Evolutionary conservation across 176 grass and related monocot genomes (phyloP), one percentile per base, ranked within the genome.

Genomic region (Oryza rufipogon): DNA sequence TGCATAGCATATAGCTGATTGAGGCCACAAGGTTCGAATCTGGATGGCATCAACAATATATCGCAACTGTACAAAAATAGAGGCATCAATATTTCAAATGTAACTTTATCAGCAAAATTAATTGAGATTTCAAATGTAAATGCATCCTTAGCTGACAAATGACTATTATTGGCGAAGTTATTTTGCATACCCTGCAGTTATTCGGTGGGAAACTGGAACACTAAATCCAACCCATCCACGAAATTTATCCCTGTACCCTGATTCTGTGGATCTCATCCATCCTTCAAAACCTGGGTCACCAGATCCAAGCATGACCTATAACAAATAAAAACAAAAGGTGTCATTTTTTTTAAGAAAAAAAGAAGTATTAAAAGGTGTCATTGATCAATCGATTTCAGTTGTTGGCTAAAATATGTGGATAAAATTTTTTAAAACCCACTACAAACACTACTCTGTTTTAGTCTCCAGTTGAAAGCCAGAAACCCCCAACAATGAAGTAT

Each of bases 211-310:
- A 87, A 98, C 86, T 66, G 91, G 89, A 76, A 98, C 87, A 60
- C 94, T 95, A 86, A 98, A 98, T 83, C 96, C 96, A 91, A 98
- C 96, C 96, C 96, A 98, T 82, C 96, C 96, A 68, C 93, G 87
- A 68, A 95, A 98, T 87, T 90, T 98, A 12, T 98, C 89, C 74
- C 30, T 91, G 78, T 90, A 90, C 28, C 4, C 51, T 13, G 87
- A 87, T 70, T 96, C 96, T 14, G 91, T 92, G 22, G 89, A 91
- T 86, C 88, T 92, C 93, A 99, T 99, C 96, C 96, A 99, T 22
- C 64, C 84, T 91, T 99, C 96, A 73, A 88, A 91, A 49, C 44
- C 75, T 82, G 82, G 74, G 39, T 96, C 88, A 63, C 96, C 96
- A 82, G 96, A 99, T 86, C 96, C 96, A 89, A 99, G 96, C 96